These are phyloP conservation scores for Aspergillus candidus DNA, from an alignment of 2,329 filamentous ascomycete genomes.

Conservation along the genomic window DNA sequence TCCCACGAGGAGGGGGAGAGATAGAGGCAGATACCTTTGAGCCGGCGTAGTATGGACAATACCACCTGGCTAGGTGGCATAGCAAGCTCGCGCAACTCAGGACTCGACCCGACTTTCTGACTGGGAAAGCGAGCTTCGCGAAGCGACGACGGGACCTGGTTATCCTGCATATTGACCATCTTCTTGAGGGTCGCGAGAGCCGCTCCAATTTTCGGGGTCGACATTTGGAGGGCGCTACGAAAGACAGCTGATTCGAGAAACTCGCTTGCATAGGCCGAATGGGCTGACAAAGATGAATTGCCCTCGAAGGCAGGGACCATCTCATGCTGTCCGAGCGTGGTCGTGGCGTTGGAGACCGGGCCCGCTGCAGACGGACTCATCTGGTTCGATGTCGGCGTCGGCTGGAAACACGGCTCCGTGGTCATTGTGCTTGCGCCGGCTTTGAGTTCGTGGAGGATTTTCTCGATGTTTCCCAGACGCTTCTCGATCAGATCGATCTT, in stretches of 20 bases:
- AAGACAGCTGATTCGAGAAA: slow-evolving; percentile 39
- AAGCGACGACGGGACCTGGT: slow-evolving; percentile 16
- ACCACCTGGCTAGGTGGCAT: slow-evolving; percentile 34
- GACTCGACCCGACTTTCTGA: slow-evolving; percentile 17
- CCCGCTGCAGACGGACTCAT: slow-evolving; percentile 8
- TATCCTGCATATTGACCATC: slow-evolving; percentile 34
- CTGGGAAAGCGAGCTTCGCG: slow-evolving; percentile 25
- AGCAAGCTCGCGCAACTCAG: slow-evolving; percentile 29
- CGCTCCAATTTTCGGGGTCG: slow-evolving; percentile 34
- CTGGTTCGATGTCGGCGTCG: slow-evolving; percentile 10
- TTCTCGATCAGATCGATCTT: slow-evolving; percentile 51
- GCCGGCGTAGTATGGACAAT: slow-evolving; percentile 25
- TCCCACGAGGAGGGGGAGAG: background rate
- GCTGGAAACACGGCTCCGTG: slow-evolving; percentile 4
- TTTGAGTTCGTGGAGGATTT: slow-evolving; percentile 23
- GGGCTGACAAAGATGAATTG: slow-evolving; percentile 44
- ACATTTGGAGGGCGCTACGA: slow-evolving; percentile 28
- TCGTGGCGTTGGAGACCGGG: slow-evolving; percentile 15
- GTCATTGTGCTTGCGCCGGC: slow-evolving; percentile 5
- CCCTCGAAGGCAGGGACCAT: slow-evolving; percentile 40
- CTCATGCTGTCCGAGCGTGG: slow-evolving; percentile 24
- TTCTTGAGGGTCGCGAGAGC: slow-evolving; percentile 35
- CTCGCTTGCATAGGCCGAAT: slow-evolving; percentile 43
- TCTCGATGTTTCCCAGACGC: slow-evolving; percentile 45
- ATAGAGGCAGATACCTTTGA: slow-evolving; percentile 25